These are phyloP conservation scores for Suhomyces chickasaworum DNA, from an alignment of 1,139 yeast genomes.

Conservation along the genomic window DNA sequence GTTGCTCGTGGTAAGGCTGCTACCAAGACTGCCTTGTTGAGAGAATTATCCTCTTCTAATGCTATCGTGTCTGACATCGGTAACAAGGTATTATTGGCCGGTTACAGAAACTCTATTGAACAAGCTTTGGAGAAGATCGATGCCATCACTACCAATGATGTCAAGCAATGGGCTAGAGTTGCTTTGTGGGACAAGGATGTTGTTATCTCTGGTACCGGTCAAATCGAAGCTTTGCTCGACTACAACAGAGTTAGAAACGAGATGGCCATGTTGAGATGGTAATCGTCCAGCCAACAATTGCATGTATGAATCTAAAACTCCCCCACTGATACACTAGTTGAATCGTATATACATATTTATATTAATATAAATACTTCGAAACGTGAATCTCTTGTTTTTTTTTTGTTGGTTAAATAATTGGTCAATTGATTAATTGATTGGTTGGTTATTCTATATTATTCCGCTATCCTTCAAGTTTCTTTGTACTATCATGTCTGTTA, in stretches of 20 bases:
- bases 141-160: slow-evolving; percentile 57
- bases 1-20: slow-evolving; percentile 75
- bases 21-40: slow-evolving; percentile 62
- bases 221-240: slow-evolving; percentile 79
- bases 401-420: too few species aligned
- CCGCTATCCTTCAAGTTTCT: slow-evolving; percentile 85
- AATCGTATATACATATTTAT: slow-evolving; percentile 14
- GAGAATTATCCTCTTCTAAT: slow-evolving; percentile 46
- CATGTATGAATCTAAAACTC: slow-evolving; percentile 10
- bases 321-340: slow-evolving; percentile 11
- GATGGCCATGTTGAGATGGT: slow-evolving; percentile 84
- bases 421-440: too few species aligned
- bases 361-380: slow-evolving; percentile 9
- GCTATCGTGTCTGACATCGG: slow-evolving; percentile 63
- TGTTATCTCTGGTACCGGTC: slow-evolving; percentile 81
- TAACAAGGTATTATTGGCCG: slow-evolving; percentile 57
- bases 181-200: slow-evolving; percentile 83
- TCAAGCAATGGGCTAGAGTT: slow-evolving; percentile 72
- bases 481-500: slow-evolving; percentile 86
- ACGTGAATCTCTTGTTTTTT: slow-evolving; percentile 2
- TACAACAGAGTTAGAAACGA: slow-evolving; percentile 85
- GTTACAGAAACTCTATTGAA: slow-evolving; percentile 60
- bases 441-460: slow-evolving; percentile 39
- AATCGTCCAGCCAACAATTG: slow-evolving; percentile 18
- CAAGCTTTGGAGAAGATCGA: slow-evolving; percentile 67